These are phyloP conservation scores for Calendula officinalis DNA, from an alignment of 129 eudicot genomes.

Conservation along the genomic window DNA sequence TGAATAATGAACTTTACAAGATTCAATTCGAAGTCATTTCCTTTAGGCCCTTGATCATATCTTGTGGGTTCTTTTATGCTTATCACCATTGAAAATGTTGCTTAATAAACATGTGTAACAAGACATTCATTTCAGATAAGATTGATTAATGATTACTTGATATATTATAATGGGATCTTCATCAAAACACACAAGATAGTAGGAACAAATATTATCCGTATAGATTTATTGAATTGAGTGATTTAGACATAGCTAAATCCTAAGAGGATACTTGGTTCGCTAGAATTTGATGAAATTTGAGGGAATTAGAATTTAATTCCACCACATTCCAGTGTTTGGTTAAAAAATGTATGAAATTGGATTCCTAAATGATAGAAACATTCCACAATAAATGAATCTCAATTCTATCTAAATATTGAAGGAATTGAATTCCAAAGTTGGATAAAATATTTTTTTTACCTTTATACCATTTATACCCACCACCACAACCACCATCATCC, in stretches of 20 bases:
- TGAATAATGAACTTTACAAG: conserved; percentile 20
- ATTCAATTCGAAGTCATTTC: conserved; percentile 25
- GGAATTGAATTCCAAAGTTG: no score
- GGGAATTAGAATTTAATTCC: no score
- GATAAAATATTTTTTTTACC: no score
- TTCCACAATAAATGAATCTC: no score
- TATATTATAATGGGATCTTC: conserved; percentile 8
- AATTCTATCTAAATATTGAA: no score
- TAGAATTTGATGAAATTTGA: no score
- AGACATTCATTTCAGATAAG: conserved; percentile 22
- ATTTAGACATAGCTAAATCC: conserved; percentile 16
- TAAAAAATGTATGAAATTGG: no score
- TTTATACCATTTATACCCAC: no score
- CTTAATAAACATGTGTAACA: conserved; percentile 22
- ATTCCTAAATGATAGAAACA: no score
- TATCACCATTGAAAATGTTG: conserved; percentile 8
- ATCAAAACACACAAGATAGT: not conserved
- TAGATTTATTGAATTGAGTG: conserved; percentile 12
- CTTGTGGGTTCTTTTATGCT: conserved; percentile 32
- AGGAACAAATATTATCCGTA: conserved; percentile 8
- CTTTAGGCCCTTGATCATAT: conserved; percentile 15
- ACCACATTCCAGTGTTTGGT: no score
- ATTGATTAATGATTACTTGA: conserved; percentile 7
- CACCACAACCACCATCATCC: no score
- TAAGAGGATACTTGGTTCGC: no score